Base-by-base conservation (phyloP, 192 early-diverging fungal genomes). In the Cladochytrium replicatum region DNA sequence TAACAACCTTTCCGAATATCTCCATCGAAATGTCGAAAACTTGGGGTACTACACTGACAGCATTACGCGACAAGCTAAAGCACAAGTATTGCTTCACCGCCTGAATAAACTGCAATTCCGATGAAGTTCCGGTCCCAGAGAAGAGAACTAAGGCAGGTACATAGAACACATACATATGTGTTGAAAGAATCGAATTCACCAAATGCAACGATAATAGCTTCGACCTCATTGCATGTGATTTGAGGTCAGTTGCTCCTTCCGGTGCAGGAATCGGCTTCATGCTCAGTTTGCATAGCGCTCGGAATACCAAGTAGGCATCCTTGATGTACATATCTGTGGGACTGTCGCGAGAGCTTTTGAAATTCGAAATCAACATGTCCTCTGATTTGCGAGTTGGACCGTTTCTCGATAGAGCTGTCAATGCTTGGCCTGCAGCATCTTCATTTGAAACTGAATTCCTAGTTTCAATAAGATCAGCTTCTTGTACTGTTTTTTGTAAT, bases 191-290 rank as follows among this genome's bases (percentile, higher is more conserved):
- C 39, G 81, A 69, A 11, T 84, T 66, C n/a, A 96, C 74, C 32
- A 96, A 64, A 39, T 84, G 82, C 25, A 96, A 66, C 7, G 92
- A 84, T 22, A 93, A 60, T 11, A 90, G 67, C 34, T 90, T 88
- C 30, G 89, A 86, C 8, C 88, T 68, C 78, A 92, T 84, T 1
- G 83, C 68, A 32, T 83, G 83, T 3, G 88, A 85, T 51, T 76
- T 77, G 31, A 87, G 69, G 53, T 93, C 92, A 4, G 51, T 32
- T 6, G 37, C 51, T 43, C 27, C 19, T 25, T 63, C 61, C 7
- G 31, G 29, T 26, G 27, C 67, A 15, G 73, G 54, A 29, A 79
- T 71, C 17, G 76, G 62, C 40, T 87, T 86, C 83, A 86, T 90
- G 8, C 77, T 77, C 48, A 88, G 57, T 50, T 86, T 84, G 64